phyloP scores from a whole-genome alignment of 805 yeast genomes.

The Candida lessepsii region DNA sequence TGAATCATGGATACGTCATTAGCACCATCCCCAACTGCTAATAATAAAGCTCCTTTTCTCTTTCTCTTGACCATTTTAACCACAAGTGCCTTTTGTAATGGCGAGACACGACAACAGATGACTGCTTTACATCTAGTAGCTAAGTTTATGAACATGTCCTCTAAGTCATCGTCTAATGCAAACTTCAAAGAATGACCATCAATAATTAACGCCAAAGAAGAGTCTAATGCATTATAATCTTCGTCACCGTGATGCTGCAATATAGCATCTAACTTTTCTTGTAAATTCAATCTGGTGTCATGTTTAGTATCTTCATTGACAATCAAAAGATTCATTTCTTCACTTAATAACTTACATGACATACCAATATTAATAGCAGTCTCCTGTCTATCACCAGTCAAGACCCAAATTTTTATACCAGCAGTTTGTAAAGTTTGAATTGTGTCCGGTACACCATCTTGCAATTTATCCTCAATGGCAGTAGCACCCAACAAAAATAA shows the following conservation, averaged over 20 bases:
- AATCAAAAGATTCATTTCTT: slow-evolving; percentile 90
- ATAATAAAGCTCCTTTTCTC: slow-evolving; percentile 62
- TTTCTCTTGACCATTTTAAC: slow-evolving; percentile 90
- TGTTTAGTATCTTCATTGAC: slow-evolving; percentile 83
- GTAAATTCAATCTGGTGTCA: slow-evolving; percentile 71
- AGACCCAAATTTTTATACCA: slow-evolving; percentile 95
- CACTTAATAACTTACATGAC: slow-evolving; percentile 92
- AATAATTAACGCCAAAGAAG: slow-evolving; percentile 83
- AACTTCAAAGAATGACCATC: slow-evolving; percentile 89
- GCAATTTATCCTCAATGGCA: slow-evolving; percentile 96
- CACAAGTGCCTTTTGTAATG: slow-evolving; percentile 93
- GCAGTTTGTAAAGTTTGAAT: slow-evolving; percentile 94
- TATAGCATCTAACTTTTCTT: slow-evolving; percentile 74
- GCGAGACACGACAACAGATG: slow-evolving; percentile 96
- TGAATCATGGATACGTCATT: slow-evolving; percentile 99
- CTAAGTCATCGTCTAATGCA: slow-evolving; percentile 81
- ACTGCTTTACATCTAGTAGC: slow-evolving; percentile 93
- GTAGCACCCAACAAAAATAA: slow-evolving; percentile 90
- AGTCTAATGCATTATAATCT: slow-evolving; percentile 49
- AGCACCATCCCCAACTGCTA: slow-evolving; percentile 99
- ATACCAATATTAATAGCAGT: slow-evolving; percentile 98
- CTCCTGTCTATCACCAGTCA: slow-evolving; percentile 98
- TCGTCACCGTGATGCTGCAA: slow-evolving; percentile 64
- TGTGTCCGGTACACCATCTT: slow-evolving; percentile 98
- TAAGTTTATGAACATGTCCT: slow-evolving; percentile 71